Evolutionary conservation across 2,329 filamentous ascomycete species (phyloP).

Genomic region (Fusarium sp.): DNA sequence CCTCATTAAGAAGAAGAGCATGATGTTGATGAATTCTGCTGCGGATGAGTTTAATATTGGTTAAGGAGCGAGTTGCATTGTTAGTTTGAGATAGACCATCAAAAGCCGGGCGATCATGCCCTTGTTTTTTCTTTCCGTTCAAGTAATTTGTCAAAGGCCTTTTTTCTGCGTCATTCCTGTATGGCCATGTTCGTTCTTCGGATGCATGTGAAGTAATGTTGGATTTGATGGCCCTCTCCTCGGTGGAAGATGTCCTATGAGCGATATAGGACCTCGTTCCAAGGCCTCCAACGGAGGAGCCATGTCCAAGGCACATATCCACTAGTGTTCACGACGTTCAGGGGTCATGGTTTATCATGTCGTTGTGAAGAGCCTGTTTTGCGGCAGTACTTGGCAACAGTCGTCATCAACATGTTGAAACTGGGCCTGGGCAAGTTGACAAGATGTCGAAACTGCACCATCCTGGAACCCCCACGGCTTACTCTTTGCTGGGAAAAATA

Average conservation of each 20-base stretch:
- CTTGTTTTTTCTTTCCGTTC: constrained; percentile 11
- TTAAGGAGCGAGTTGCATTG: constrained; percentile 47
- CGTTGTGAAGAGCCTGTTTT: not conserved
- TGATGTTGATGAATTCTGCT: constrained; percentile 73
- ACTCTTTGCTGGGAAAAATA: not conserved
- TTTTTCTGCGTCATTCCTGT: accelerated
- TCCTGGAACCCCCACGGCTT: not conserved
- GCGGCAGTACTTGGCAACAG: not conserved
- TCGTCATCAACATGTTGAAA: not conserved
- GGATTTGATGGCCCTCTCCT: not conserved
- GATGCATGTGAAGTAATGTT: not conserved
- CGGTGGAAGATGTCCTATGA: not conserved
- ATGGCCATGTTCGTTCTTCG: not conserved
- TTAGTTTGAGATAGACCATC: constrained; percentile 28
- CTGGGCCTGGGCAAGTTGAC: not conserved
- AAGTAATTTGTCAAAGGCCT: not conserved
- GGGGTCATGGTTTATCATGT: not conserved
- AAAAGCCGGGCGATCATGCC: constrained; percentile 30
- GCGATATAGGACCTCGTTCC: not conserved
- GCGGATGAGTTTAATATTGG: constrained; percentile 78
- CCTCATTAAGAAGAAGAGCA: constrained; percentile 69
- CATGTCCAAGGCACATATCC: not conserved
- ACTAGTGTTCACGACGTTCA: not conserved
- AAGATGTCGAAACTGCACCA: not conserved
- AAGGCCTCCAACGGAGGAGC: not conserved